Evolutionary conservation across 176 grass and related monocot species (phyloP).

Genomic region (Calamus simplicifolius): DNA sequence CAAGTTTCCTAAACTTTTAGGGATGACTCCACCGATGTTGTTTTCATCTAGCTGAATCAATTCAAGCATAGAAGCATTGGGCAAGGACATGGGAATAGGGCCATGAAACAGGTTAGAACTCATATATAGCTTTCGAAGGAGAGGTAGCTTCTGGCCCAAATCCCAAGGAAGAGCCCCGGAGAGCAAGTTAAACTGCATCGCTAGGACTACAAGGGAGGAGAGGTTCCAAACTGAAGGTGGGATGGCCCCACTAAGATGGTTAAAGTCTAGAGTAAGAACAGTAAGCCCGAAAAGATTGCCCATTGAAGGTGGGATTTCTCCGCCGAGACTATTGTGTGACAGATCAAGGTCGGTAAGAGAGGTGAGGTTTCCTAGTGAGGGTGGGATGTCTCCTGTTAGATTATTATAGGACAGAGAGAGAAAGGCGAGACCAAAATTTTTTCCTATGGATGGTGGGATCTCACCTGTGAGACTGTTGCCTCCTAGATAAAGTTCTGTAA

Average conservation of each 20-base stretch:
- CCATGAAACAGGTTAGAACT: constrained; percentile 21
- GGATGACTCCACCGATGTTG: constrained; percentile 18
- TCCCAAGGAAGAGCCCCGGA: constrained; percentile 4
- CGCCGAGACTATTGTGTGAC: not conserved
- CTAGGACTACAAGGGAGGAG: no score
- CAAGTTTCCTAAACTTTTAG: constrained; percentile 3
- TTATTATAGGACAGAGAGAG: no score
- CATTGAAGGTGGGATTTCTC: constrained; percentile 10
- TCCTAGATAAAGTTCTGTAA: no score
- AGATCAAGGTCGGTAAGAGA: not conserved
- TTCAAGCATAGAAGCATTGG: constrained; percentile 24
- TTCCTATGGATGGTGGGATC: no score
- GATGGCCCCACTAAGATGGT: not conserved
- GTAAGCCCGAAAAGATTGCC: not conserved
- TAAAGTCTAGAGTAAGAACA: not conserved
- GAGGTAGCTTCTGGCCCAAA: constrained; percentile 5
- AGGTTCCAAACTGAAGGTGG: not conserved
- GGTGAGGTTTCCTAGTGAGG: constrained; percentile 21
- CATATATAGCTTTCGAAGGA: not conserved
- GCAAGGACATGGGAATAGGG: not conserved
- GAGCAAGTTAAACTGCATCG: not conserved
- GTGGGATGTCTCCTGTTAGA: constrained; percentile 8
- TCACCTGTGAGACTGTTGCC: no score
- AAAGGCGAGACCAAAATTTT: no score
- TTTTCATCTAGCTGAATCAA: not conserved